Evolutionary conservation across 1,139 yeast species (phyloP), one percentile per base, ranked within the genome.

Genomic region (Yarrowia galli): DNA sequence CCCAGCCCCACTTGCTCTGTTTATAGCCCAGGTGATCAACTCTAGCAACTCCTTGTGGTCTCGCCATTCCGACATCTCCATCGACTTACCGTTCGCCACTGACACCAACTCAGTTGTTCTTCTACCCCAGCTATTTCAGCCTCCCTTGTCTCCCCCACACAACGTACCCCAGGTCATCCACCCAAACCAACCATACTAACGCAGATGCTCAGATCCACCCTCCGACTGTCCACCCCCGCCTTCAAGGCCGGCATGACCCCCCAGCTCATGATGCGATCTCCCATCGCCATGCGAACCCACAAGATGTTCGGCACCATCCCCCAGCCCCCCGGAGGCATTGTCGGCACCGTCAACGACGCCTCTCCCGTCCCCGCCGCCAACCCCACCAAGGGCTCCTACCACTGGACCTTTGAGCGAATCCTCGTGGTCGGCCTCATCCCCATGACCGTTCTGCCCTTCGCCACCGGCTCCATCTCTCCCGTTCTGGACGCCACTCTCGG

Each of bases 351-450:
- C 67, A 92, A 92, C 78, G 97, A 92, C 70, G 89, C 97, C 7
- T 87, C 85, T 72, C 84, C 84, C 64, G 81, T 85, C 22, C 96
- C 97, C 49, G 79, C 81, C 67, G 79, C 88, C 1, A 83, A 85
- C 75, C 81, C 83, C 74, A 78, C 83, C 72, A 93, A 91, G 75
- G 98, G 98, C 38, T 88, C 97, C 5, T 87, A 86, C 77, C 98
- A 92, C 81, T 92, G 97, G 97, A 81, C 92, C 16, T 87, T 89
- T 74, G 98, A 93, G 78, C 85, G 92, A 73, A 74, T 85, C 8
- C 81, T 90, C 16, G 84, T 93, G 10, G 78, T 87, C 25, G 85
- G 89, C 1, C 78, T 92, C 76, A 83, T 91, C n/a, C 98, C 98
- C 28, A 81, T 93, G 71, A 80, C 87, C 8, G 80, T 87, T 69